A percentile compares a stretch with the other conserved stretches of the same genome.
phyloP scores from a whole-genome alignment of 176 grass and related monocot genomes.

The Paspalum notatum region DNA sequence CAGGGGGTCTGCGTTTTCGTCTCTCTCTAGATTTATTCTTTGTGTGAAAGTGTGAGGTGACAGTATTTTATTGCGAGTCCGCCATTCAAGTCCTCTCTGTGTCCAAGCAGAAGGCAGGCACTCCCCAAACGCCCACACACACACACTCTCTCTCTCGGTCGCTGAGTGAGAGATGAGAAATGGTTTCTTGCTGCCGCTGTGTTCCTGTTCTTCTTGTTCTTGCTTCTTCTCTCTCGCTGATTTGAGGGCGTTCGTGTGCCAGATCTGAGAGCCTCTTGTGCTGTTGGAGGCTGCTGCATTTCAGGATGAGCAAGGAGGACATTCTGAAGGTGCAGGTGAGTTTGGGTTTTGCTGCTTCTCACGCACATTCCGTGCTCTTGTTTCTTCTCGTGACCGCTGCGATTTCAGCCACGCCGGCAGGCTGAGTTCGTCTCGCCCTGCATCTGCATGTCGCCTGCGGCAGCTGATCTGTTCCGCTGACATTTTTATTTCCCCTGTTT shows the following conservation, averaged over 20 bases:
- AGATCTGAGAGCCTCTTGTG: slow-evolving; percentile 53
- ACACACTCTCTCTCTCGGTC: slow-evolving; percentile 1
- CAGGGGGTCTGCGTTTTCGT: no score
- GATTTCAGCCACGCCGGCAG: background rate
- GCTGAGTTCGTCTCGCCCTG: background rate
- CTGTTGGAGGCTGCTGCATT: slow-evolving; percentile 11
- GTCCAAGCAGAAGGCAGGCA: background rate
- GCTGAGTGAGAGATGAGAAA: background rate
- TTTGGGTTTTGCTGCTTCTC: slow-evolving; percentile 38
- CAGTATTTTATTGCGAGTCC: no score
- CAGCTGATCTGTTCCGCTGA: background rate
- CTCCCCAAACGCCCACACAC: background rate
- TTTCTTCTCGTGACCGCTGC: slow-evolving; percentile 16
- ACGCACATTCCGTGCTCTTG: background rate
- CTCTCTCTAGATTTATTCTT: no score
- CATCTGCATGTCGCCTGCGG: slow-evolving; percentile 16
- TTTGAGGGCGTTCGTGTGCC: slow-evolving; percentile 44
- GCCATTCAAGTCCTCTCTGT: background rate
- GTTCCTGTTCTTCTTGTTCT: background rate
- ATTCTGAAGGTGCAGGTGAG: slow-evolving; percentile 65
- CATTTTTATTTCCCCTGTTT: slow-evolving; percentile 14
- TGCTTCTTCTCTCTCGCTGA: slow-evolving; percentile 45
- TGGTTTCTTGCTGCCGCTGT: background rate
- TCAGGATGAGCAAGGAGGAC: slow-evolving; percentile 77
- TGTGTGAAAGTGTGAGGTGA: no score